phyloP scores from a whole-genome alignment of 2,329 filamentous ascomycete species.

The Nemania serpens region DNA sequence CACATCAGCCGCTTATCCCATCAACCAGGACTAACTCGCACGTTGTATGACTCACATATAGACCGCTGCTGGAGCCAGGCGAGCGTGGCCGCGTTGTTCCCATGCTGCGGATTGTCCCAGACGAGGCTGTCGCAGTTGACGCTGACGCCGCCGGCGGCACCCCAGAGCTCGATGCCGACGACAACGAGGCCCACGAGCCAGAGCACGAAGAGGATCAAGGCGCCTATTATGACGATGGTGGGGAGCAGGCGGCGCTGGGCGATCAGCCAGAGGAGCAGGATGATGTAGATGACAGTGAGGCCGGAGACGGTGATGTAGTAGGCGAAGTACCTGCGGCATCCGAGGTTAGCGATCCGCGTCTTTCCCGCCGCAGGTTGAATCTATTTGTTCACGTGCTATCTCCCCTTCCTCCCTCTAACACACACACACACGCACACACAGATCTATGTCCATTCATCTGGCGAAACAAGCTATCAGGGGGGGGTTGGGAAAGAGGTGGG shows the following conservation, averaged over 20 bases:
- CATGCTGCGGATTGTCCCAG: constrained; percentile 54
- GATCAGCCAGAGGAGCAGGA: constrained; percentile 66
- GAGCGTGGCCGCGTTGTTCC: constrained; percentile 58
- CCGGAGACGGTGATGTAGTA: constrained; percentile 65
- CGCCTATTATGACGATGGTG: constrained; percentile 65
- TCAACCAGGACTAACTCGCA: too few relatives aligned
- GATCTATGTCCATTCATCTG: too few relatives aligned
- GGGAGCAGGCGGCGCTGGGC: constrained; percentile 64
- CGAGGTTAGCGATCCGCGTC: background rate
- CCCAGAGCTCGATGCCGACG: constrained; percentile 66
- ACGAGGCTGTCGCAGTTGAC: constrained; percentile 64
- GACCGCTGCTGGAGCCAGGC: constrained; percentile 67
- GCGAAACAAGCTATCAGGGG: too few relatives aligned
- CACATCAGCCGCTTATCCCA: background rate
- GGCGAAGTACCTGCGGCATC: constrained; percentile 63
- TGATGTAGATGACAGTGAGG: constrained; percentile 69
- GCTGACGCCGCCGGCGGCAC: constrained; percentile 61
- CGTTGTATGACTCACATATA: constrained; percentile 58
- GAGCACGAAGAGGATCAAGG: constrained; percentile 69
- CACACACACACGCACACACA: too few relatives aligned
- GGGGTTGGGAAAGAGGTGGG: too few relatives aligned
- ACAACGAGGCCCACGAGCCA: constrained; percentile 70
- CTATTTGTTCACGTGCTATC: background rate
- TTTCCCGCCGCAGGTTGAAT: too few relatives aligned
- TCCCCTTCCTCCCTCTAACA: too few relatives aligned